Evolutionary conservation across 129 eudicot genomes (phyloP).

Genomic region (Helianthus tuberosus): DNA sequence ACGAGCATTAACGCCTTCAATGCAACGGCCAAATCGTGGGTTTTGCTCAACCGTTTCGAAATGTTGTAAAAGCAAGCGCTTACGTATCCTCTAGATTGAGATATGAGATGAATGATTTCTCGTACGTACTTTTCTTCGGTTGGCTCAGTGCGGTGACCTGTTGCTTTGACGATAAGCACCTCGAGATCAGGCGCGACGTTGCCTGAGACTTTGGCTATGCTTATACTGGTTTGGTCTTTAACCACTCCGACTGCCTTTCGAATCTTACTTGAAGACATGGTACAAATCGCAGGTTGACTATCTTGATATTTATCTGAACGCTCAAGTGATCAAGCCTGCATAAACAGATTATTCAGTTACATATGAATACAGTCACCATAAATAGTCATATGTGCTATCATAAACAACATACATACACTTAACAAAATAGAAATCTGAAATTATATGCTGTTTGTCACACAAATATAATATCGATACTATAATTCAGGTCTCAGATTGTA

Average conservation of each 20-base stretch:
- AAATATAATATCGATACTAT: not conserved
- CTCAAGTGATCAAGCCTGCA: constrained; percentile 24
- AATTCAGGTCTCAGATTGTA: constrained; percentile 13
- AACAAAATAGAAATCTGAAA: not conserved
- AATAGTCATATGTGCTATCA: too few species aligned
- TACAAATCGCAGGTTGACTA: constrained; percentile 4
- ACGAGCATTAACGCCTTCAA: constrained; percentile 65
- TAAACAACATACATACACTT: too few species aligned
- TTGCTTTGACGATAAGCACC: constrained; percentile 75
- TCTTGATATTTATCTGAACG: not conserved
- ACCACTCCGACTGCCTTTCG: constrained; percentile 80
- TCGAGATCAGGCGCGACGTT: constrained; percentile 63
- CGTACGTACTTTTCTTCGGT: constrained; percentile 56
- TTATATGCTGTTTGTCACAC: not conserved
- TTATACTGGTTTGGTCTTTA: constrained; percentile 81
- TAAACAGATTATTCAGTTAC: not conserved
- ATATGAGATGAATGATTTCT: constrained; percentile 49
- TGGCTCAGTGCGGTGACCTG: constrained; percentile 71
- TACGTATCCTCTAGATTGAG: constrained; percentile 49
- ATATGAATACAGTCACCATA: too few species aligned
- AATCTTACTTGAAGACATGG: constrained; percentile 51
- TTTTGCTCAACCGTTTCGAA: constrained; percentile 37
- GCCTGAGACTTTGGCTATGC: constrained; percentile 72
- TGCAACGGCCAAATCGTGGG: constrained; percentile 82
- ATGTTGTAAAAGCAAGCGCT: constrained; percentile 49